Conservation (phyloP, 2,329 filamentous ascomycete species). For the Calycina marina region DNA sequence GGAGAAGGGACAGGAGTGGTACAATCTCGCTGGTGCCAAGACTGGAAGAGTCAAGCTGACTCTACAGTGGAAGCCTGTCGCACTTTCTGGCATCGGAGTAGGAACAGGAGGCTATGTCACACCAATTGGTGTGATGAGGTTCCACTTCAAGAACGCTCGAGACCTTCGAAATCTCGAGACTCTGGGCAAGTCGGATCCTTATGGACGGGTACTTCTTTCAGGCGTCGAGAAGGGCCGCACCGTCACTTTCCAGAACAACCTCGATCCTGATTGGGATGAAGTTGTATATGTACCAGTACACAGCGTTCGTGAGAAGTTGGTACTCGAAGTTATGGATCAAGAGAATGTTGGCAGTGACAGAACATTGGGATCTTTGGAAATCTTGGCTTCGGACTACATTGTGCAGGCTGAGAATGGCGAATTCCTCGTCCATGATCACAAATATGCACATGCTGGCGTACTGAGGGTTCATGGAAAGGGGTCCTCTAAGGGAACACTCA, state of each 20-base stretch:
- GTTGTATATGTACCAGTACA: conserved; percentile 89
- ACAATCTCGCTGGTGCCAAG: conserved; percentile 67
- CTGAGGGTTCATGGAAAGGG: conserved; percentile 62
- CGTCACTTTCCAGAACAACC: conserved; percentile 89
- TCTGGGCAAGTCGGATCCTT: conserved; percentile 93
- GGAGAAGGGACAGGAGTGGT: conserved; percentile 93
- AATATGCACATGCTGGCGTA: conserved; percentile 49
- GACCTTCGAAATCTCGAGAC: conserved; percentile 86
- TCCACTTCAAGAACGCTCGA: conserved; percentile 75
- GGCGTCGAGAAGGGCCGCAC: conserved; percentile 84
- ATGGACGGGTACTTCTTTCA: conserved; percentile 75
- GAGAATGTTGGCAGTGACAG: conserved; percentile 87
- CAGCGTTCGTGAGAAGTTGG: conserved; percentile 66
- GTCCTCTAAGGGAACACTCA: conserved; percentile 62
- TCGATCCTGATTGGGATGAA: conserved; percentile 93
- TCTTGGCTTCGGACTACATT: conserved; percentile 67
- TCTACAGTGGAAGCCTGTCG: conserved; percentile 90
- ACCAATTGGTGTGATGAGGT: conserved; percentile 85
- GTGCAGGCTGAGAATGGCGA: conserved; percentile 65
- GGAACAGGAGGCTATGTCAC: conserved; percentile 82
- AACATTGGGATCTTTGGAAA: conserved; percentile 66
- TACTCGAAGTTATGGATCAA: conserved; percentile 91
- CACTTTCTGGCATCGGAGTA: conserved; percentile 60
- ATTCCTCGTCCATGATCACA: conserved; percentile 65
- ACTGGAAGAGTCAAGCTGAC: conserved; percentile 80